Percentiles rank a stretch among this genome's conserved stretches.
phyloP scores from a whole-genome alignment of 1,284 basidiomycete species.

The Marasmius sp. region DNA sequence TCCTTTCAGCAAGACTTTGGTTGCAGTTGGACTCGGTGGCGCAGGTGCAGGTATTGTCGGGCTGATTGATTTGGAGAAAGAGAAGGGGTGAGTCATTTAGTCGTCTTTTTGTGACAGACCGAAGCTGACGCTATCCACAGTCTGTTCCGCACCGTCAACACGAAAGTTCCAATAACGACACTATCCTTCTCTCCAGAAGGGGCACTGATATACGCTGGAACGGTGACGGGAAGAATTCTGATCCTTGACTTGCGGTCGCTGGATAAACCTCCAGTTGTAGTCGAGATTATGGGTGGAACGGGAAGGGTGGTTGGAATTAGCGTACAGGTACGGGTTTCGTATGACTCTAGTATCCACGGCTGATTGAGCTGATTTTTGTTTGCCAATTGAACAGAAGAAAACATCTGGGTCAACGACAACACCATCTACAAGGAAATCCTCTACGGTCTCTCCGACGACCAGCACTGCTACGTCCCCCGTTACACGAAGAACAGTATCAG shows the following conservation, averaged over 20 bases:
- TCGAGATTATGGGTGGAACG: conserved; percentile 51
- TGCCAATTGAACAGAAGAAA: conserved; percentile 31
- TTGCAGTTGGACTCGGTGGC: conserved; percentile 53
- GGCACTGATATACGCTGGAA: conserved; percentile 61
- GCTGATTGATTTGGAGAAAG: conserved; percentile 71
- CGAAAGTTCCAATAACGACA: conserved; percentile 54
- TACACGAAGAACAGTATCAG: background rate
- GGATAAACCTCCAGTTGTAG: conserved; percentile 57
- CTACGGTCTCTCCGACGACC: background rate
- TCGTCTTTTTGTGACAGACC: background rate
- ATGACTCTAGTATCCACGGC: background rate
- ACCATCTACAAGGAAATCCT: background rate
- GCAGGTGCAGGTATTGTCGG: conserved; percentile 40
- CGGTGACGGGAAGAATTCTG: conserved; percentile 59
- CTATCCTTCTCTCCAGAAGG: conserved; percentile 69
- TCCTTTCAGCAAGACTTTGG: conserved; percentile 70
- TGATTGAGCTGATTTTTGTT: background rate
- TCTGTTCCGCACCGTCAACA: conserved; percentile 51
- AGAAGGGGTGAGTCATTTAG: conserved; percentile 53
- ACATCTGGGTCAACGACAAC: conserved; percentile 2
- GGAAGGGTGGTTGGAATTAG: conserved; percentile 49
- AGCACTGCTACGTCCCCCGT: background rate
- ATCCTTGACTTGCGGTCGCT: conserved; percentile 61
- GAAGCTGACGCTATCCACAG: conserved; percentile 31
- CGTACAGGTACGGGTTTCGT: conserved; percentile 60